phyloP scores from a whole-genome alignment of 1,284 basidiomycete genomes.

The Naganishia liquefaciens region DNA sequence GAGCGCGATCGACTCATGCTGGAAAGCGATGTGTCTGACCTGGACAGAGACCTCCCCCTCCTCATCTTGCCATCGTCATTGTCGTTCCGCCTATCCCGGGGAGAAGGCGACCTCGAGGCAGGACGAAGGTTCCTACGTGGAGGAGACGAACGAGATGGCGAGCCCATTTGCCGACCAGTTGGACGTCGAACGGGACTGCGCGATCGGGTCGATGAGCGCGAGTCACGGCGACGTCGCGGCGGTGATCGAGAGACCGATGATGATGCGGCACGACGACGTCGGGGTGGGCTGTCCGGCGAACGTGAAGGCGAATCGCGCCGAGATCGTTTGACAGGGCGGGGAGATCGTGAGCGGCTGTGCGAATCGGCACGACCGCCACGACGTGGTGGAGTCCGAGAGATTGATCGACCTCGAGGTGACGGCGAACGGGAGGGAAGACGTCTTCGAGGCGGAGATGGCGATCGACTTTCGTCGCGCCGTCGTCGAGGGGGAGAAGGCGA shows the following conservation, averaged over 20 bases:
- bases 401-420: slow-evolving; percentile 33
- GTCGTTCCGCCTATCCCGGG: slow-evolving; percentile 13
- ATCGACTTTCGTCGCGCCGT: slow-evolving; percentile 34
- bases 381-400: slow-evolving; percentile 43
- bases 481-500: slow-evolving; percentile 30
- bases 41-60: slow-evolving; percentile 17
- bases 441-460: slow-evolving; percentile 36
- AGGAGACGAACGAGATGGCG: slow-evolving; percentile 24
- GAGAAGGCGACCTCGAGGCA: slow-evolving; percentile 25
- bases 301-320: slow-evolving; percentile 29
- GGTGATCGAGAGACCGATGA: slow-evolving; percentile 37
- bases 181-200: slow-evolving; percentile 8
- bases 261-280: slow-evolving; percentile 27
- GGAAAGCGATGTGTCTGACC: slow-evolving; percentile 21
- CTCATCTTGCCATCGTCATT: neutral
- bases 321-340: slow-evolving; percentile 36
- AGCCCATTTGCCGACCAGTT: slow-evolving; percentile 16
- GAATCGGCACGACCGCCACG: slow-evolving; percentile 38
- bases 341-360: slow-evolving; percentile 23
- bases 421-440: slow-evolving; percentile 37
- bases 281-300: slow-evolving; percentile 31
- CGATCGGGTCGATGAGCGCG: slow-evolving; percentile 1
- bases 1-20: slow-evolving; percentile 17
- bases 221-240: slow-evolving; percentile 31
- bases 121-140: slow-evolving; percentile 20